Conservation (phyloP, 1,139 yeast genomes). For the Hanseniaspora sp. region DNA sequence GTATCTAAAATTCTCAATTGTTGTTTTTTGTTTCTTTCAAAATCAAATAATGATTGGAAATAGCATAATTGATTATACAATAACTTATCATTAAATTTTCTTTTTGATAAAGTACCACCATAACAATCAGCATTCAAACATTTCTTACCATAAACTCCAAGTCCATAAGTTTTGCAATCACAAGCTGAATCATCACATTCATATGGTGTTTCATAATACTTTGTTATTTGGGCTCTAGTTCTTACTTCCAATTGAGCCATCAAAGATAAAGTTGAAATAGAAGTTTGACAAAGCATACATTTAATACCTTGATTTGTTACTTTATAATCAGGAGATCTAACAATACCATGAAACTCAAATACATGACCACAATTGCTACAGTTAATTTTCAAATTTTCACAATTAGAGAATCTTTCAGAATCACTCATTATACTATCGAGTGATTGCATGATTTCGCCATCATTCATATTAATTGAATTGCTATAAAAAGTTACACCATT, state of each 20-base stretch:
- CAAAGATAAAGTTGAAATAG: constrained; percentile 44
- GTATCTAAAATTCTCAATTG: constrained; percentile 39
- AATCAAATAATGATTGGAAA: constrained; percentile 68
- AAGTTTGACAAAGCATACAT: constrained; percentile 50
- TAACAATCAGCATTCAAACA: constrained; percentile 62
- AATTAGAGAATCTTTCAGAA: constrained; percentile 64
- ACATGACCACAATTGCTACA: constrained; percentile 53
- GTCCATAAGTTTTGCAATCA: constrained; percentile 68
- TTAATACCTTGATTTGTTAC: constrained; percentile 59
- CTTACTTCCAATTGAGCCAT: constrained; percentile 63
- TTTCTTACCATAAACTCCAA: constrained; percentile 79
- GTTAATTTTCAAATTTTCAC: constrained; percentile 43
- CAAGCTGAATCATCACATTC: constrained; percentile 79
- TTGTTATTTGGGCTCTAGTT: constrained; percentile 57
- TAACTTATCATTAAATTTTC: constrained; percentile 64
- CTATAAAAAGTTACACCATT: constrained; percentile 11
- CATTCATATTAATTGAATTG: constrained; percentile 31
- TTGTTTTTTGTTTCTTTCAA: constrained; percentile 58
- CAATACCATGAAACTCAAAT: constrained; percentile 67
- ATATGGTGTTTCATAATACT: constrained; percentile 78
- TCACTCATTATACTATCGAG: constrained; percentile 76
- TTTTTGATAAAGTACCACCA: constrained; percentile 58
- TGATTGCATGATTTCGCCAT: constrained; percentile 39
- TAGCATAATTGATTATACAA: constrained; percentile 80
- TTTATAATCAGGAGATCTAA: constrained; percentile 47